Evolutionary conservation across 2,329 filamentous ascomycete species (phyloP).

Genomic region (Aspergillus neotritici): DNA sequence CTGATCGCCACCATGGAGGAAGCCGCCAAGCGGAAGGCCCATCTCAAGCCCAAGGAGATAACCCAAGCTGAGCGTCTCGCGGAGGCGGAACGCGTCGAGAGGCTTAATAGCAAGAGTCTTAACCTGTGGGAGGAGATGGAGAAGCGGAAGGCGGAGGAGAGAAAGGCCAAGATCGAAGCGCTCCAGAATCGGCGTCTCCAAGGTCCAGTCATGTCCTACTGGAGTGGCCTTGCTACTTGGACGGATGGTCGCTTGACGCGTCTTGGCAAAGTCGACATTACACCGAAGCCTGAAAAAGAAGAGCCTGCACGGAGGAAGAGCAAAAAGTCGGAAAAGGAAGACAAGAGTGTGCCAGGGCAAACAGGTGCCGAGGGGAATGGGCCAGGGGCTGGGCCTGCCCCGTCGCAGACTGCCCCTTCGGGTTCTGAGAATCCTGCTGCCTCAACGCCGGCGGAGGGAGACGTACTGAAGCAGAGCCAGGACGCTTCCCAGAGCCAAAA

Average conservation of each 20-base stretch:
- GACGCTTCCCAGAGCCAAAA: slow-evolving; percentile 3
- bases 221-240: slow-evolving; percentile 86
- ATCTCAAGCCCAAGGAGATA: slow-evolving; percentile 71
- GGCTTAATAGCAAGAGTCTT: slow-evolving; percentile 79
- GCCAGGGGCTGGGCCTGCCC: slow-evolving; percentile 8
- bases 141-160: slow-evolving; percentile 77
- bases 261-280: slow-evolving; percentile 58
- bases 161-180: slow-evolving; percentile 76
- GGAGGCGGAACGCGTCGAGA: slow-evolving; percentile 77
- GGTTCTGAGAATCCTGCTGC: slow-evolving; percentile 4
- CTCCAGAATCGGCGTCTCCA: slow-evolving; percentile 80
- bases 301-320: slow-evolving; percentile 43
- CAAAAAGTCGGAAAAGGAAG: slow-evolving; percentile 28
- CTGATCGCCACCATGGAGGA: slow-evolving; percentile 55
- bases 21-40: slow-evolving; percentile 59
- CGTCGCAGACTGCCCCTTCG: slow-evolving; percentile 6
- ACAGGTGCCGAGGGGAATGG: slow-evolving; percentile 10
- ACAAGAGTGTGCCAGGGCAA: slow-evolving; percentile 18
- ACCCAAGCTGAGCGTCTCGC: slow-evolving; percentile 80
- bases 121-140: slow-evolving; percentile 94
- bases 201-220: slow-evolving; percentile 84
- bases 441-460: slow-evolving; percentile 7
- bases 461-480: slow-evolving; percentile 8
- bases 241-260: slow-evolving; percentile 67
- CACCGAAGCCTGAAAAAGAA: slow-evolving; percentile 35